Conservation (phyloP, 1,284 basidiomycete genomes). For the Ganoderma boninense region DNA sequence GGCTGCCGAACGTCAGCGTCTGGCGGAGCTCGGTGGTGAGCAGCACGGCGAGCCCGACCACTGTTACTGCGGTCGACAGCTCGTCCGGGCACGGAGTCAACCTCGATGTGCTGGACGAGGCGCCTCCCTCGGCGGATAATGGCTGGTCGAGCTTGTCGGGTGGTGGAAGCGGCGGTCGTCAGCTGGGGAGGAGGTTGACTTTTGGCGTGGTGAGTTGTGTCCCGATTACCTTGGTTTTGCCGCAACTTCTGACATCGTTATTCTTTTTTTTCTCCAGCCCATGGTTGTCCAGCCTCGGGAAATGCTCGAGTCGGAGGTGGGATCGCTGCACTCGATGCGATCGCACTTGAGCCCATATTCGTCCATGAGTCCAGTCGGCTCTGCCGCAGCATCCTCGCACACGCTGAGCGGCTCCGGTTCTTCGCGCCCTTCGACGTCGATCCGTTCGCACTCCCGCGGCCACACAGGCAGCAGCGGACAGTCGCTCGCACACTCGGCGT, state of each 20-base stretch:
- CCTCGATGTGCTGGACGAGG: conserved; percentile 70
- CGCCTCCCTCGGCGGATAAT: conserved; percentile 63
- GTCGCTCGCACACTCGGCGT: conserved; percentile 56
- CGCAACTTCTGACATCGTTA: neutral
- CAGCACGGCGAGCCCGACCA: conserved; percentile 29
- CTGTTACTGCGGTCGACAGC: conserved; percentile 35
- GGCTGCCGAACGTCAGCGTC: conserved; percentile 52
- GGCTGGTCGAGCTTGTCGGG: conserved; percentile 63
- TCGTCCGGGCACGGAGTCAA: conserved; percentile 45
- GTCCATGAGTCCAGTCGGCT: conserved; percentile 55
- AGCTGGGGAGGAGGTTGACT: conserved; percentile 54
- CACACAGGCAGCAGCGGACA: conserved; percentile 47
- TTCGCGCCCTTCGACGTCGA: conserved; percentile 53
- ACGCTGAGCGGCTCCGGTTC: conserved; percentile 54
- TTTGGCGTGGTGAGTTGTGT: conserved; percentile 62
- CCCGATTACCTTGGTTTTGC: neutral
- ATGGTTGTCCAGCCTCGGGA: conserved; percentile 52
- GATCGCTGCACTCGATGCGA: conserved; percentile 67
- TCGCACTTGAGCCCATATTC: conserved; percentile 58
- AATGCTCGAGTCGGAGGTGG: conserved; percentile 57
- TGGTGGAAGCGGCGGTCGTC: conserved; percentile 38
- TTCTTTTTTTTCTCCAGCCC: conserved; percentile 37
- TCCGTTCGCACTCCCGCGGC: conserved; percentile 49
- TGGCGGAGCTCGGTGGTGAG: conserved; percentile 52
- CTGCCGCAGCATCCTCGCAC: conserved; percentile 56